Percentiles rank a stretch among this genome's conserved stretches.
Conservation (phyloP, 257 asterid species). For the Salvia miltiorrhiza region DNA sequence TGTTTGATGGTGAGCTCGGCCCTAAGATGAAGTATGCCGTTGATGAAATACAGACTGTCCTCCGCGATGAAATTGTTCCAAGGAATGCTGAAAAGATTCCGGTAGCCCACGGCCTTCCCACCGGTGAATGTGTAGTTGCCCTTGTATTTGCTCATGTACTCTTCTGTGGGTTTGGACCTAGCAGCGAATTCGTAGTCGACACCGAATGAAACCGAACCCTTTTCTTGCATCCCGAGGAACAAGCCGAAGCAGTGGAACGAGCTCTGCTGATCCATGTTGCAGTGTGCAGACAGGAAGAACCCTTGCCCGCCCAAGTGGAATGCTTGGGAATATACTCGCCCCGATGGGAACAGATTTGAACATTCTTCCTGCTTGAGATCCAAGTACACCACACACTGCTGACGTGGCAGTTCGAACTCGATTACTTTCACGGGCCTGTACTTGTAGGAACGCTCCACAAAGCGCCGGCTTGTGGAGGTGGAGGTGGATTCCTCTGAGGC, state of each 20-base stretch:
- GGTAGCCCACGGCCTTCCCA: conserved; percentile 87
- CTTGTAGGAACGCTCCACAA: conserved; percentile 72
- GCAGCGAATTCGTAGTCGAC: conserved; percentile 90
- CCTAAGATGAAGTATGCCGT: conserved; percentile 68
- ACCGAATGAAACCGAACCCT: conserved; percentile 71
- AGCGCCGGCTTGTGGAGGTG: conserved; percentile 36
- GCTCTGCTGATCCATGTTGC: conserved; percentile 93
- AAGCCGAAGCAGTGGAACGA: conserved; percentile 83
- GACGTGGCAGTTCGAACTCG: conserved; percentile 74
- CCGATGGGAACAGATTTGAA: conserved; percentile 62
- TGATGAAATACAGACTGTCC: conserved; percentile 66
- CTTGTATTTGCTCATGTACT: conserved; percentile 66
- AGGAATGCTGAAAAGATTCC: conserved; percentile 66
- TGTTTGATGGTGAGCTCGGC: conserved; percentile 80
- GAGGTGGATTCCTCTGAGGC: conserved; percentile 56
- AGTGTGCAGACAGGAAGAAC: conserved; percentile 87
- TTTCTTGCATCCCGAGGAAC: conserved; percentile 87
- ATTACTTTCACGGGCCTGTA: conserved; percentile 83
- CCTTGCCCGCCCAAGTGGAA: conserved; percentile 94
- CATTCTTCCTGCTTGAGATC: conserved; percentile 87
- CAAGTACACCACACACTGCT: conserved; percentile 77
- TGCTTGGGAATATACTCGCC: conserved; percentile 83
- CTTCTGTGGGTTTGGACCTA: conserved; percentile 72
- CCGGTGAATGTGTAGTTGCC: conserved; percentile 84
- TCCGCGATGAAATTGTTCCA: conserved; percentile 81